Base-by-base conservation (phyloP, 768 basidiomycete species). In the Psilocybe tampanensis region DNA sequence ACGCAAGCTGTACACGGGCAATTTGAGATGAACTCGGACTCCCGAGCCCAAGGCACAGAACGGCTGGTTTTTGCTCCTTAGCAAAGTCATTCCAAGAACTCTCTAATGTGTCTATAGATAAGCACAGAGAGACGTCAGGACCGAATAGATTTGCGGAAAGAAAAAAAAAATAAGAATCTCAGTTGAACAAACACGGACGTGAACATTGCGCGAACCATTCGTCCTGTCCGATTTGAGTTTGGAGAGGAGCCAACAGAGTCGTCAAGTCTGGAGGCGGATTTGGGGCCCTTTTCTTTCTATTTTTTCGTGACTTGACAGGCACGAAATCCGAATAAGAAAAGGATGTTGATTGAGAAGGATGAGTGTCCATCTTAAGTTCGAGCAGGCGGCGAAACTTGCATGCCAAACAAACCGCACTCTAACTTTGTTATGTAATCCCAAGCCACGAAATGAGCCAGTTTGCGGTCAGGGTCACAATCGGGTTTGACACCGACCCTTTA, bases 21-120 rank as follows among this genome's bases (percentile, higher is more conserved):
- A 82, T 82, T 47, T 74, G 74, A 47, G 88, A 90, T 41, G 74
- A 66, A 17, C 78, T 73, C n/a, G 90, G 89, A 68, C 86, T 88
- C 48, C 90, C 90, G 24, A 92, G 75, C 11, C 90, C 90, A 13
- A 92, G 80, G 68, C 90, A 92, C 41, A 92, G 66, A 44, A 88
- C 44, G 21, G 51, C 59, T 48, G 62, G 54, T 12, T 39, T 47
- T 26, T 45, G 52, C 44, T 52, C 24, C 23, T 47, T 18, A 50
- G 60, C 60, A 34, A 64, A 65, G 24, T 52, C 56, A 44, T 29
- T 43, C 60, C 65, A 66, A 23, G 60, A 52, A 18, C 54, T 52
- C 43, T 64, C 48, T 55, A 66, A 49, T 57, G 59, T 56, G 24
- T 62, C 67, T 64, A 64, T 29, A 39, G 7, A 39, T 39, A 52